These are phyloP conservation scores for Podila horticola DNA, from an alignment of 192 early-diverging fungal species.

Conservation along the genomic window DNA sequence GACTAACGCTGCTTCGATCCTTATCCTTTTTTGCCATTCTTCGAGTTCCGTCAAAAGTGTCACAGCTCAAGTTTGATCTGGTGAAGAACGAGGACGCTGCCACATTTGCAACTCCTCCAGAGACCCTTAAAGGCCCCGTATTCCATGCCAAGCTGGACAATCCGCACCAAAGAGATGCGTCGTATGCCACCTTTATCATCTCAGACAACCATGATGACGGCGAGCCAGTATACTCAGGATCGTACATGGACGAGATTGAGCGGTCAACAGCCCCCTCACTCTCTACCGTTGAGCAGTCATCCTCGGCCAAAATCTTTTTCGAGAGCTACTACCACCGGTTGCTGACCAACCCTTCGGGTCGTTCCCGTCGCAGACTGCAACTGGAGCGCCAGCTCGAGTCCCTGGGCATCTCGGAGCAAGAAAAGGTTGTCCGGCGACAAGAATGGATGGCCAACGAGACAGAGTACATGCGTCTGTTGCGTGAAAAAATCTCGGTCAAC, in stretches of 20 bases:
- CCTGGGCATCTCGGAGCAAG: constrained; percentile 57
- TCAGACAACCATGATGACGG: constrained; percentile 23
- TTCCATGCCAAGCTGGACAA: constrained; percentile 23
- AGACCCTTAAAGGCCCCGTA: constrained; percentile 36
- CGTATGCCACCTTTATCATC: constrained; percentile 47
- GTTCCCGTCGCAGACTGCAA: constrained; percentile 57
- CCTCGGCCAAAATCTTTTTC: constrained; percentile 69
- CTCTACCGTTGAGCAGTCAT: constrained; percentile 67
- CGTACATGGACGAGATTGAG: constrained; percentile 19
- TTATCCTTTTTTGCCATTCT: constrained; percentile 7
- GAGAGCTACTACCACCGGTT: constrained; percentile 69
- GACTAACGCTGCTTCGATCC: neutral
- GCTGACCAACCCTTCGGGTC: constrained; percentile 57
- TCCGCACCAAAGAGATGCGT: constrained; percentile 29
- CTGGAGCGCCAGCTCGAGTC: constrained; percentile 62
- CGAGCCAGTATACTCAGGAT: neutral
- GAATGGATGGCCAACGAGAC: constrained; percentile 63
- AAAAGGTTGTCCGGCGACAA: constrained; percentile 61
- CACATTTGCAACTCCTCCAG: constrained; percentile 41
- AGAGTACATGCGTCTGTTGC: constrained; percentile 61
- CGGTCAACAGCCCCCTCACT: constrained; percentile 48
- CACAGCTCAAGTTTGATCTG: constrained; percentile 49
- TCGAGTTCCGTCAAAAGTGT: constrained; percentile 53
- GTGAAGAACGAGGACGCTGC: constrained; percentile 27
- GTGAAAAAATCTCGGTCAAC: constrained; percentile 52